Evolutionary conservation across 2,329 filamentous ascomycete species (phyloP).

Genomic region (Aspergillus carbonarius): DNA sequence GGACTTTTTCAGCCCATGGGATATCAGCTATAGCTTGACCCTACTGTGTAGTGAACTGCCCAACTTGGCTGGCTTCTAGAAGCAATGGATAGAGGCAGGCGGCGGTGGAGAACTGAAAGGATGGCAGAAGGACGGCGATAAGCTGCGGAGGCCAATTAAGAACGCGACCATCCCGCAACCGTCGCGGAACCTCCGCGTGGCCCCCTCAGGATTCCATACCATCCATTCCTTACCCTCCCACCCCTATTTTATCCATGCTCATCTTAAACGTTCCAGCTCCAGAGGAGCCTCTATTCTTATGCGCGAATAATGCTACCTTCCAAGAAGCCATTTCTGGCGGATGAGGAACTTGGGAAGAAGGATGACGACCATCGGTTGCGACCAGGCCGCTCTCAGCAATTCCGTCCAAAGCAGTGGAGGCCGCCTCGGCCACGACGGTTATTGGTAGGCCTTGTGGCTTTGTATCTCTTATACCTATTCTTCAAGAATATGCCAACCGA

Average conservation of each 20-base stretch:
- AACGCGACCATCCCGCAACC: constrained; percentile 6
- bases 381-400: constrained; percentile 26
- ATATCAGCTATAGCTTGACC: neutral
- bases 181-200: constrained; percentile 4
- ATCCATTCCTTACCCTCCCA: neutral
- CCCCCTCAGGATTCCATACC: neutral
- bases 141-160: constrained; percentile 4
- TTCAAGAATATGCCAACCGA: constrained; percentile 62
- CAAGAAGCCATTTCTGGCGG: constrained; percentile 49
- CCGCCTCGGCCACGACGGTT: constrained; percentile 51
- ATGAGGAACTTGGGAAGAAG: constrained; percentile 65
- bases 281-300: constrained; percentile 20
- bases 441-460: constrained; percentile 47
- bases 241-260: constrained; percentile 11
- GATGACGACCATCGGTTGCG: constrained; percentile 59
- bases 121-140: constrained; percentile 3
- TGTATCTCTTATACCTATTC: constrained; percentile 61
- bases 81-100: neutral
- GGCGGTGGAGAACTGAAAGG: neutral
- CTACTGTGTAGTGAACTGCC: neutral
- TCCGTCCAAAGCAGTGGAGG: constrained; percentile 35
- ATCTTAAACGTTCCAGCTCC: constrained; percentile 18
- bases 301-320: constrained; percentile 37
- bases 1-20: neutral
- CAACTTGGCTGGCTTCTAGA: neutral